Evolutionary conservation across 2,329 filamentous ascomycete species (phyloP), one percentile per base, ranked within the genome.

Genomic region (Claviceps sorghi): DNA sequence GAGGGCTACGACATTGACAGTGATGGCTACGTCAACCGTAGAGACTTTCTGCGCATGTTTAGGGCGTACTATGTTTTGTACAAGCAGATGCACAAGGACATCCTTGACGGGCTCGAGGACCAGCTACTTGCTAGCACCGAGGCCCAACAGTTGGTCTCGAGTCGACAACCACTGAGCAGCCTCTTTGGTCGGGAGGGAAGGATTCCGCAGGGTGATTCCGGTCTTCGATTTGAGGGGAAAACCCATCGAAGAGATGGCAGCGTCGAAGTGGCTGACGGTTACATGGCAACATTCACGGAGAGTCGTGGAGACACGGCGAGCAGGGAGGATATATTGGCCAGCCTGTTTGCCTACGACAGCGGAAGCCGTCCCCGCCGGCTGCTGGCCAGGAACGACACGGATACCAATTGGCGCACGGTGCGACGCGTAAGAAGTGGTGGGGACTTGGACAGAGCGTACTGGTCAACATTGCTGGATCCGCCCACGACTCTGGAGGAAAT

Each of bases 1-100:
- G 79, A 87, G 52, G 90, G 88, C 13, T 97, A 95, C 62, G 93
- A 98, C 61, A 80, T 95, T 49, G 88, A 97, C 60, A 78, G 79
- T 1, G 90, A 97, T 67, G 90, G 90, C 11, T 94, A 79, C 58
- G 84, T 97, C 43, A 83, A 84, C 60, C 79, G 93, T 17, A 83
- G 84, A 59, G 91, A 98, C 65, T 94, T 96, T 60, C 69, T 97
- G 34, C 82, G 90, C 52, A 85, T 98, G 69, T 95, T 97, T 67
- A 78, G 88, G 44, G 91, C 91, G 0, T 95, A 94, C 65, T 97
- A 95, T 66, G 83, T 87, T 2, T 78, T 96, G 9, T 93, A 89
- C 63, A 88, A 90, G 62, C 86, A 95, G 63, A 83, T 95, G 67
- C 89, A 93, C 55, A 80, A 81, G 54, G 91, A 97, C 58, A 86